Evolutionary conservation across 1,139 yeast genomes (phyloP).

Genomic region (Suhomyces maxii): DNA sequence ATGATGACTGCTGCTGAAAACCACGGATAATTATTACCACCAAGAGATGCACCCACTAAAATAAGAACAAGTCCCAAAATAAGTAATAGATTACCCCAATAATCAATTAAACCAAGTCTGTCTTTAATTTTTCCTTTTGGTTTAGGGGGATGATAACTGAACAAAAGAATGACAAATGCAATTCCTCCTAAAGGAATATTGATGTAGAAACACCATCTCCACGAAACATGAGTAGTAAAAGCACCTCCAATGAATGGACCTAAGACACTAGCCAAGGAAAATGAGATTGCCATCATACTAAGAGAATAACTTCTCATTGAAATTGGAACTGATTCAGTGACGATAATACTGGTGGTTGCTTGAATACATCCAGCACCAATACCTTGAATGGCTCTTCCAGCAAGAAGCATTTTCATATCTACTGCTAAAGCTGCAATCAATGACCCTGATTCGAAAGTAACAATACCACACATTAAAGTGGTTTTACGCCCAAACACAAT

Average conservation of each 20-base stretch:
- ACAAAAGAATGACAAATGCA: constrained; percentile 17
- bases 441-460: constrained; percentile 24
- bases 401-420: constrained; percentile 24
- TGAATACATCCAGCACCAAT: constrained; percentile 25
- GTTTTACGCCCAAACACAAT: constrained; percentile 24
- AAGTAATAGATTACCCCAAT: constrained; percentile 17
- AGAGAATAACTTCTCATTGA: constrained; percentile 18
- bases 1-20: constrained; percentile 19
- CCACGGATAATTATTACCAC: constrained; percentile 20
- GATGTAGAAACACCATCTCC: constrained; percentile 31
- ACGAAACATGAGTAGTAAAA: constrained; percentile 20
- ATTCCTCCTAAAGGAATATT: constrained; percentile 26
- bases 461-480: constrained; percentile 18
- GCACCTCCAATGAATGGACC: constrained; percentile 31
- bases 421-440: constrained; percentile 20
- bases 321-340: constrained; percentile 24
- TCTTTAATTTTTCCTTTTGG: constrained; percentile 10
- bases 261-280: constrained; percentile 22
- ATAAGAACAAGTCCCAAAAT: constrained; percentile 18
- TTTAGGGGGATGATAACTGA: constrained; percentile 20
- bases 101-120: constrained; percentile 16
- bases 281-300: constrained; percentile 21
- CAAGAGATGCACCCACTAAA: constrained; percentile 21
- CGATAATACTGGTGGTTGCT: constrained; percentile 19
- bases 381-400: constrained; percentile 25